Evolutionary conservation across 192 early-diverging fungal genomes (phyloP).

Genomic region (Backusella morwellensis): DNA sequence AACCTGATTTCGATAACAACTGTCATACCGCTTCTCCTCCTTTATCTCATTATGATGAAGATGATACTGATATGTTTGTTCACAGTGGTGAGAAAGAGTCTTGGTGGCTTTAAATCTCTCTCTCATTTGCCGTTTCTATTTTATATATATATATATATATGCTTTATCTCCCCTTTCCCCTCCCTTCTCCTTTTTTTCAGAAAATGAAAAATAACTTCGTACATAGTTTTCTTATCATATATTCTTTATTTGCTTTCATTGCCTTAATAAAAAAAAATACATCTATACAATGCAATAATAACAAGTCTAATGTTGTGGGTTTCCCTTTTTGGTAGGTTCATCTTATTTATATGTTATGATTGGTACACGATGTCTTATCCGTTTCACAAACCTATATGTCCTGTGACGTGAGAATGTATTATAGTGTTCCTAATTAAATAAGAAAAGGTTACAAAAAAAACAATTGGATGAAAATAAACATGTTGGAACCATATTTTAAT

Average conservation of each 20-base stretch:
- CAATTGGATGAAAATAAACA: background rate
- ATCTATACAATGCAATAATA: background rate
- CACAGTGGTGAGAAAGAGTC: constrained; percentile 35
- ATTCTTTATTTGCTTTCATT: constrained; percentile 7
- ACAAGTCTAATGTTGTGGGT: background rate
- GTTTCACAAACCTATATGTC: constrained; percentile 2
- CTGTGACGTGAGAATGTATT: constrained; percentile 9
- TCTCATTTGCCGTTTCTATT: background rate
- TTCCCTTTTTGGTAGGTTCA: constrained; percentile 1
- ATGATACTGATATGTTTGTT: constrained; percentile 35
- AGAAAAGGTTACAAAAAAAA: constrained; percentile 6
- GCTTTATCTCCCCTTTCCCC: background rate
- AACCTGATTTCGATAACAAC: constrained; percentile 1
- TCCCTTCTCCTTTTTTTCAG: background rate
- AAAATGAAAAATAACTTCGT: background rate
- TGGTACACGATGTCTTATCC: background rate
- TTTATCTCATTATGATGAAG: constrained; percentile 17
- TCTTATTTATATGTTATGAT: constrained; percentile 1
- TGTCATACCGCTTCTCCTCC: constrained; percentile 1
- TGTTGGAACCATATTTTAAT: background rate
- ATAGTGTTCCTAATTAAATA: constrained; percentile 7
- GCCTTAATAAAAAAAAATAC: constrained; percentile 1
- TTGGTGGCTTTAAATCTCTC: constrained; percentile 33
- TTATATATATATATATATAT: constrained; percentile 12
- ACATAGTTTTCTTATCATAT: background rate